Evolutionary conservation across 768 basidiomycete genomes (phyloP), one percentile per base, ranked within the genome.

Genomic region (Phylloporus arenicola): DNA sequence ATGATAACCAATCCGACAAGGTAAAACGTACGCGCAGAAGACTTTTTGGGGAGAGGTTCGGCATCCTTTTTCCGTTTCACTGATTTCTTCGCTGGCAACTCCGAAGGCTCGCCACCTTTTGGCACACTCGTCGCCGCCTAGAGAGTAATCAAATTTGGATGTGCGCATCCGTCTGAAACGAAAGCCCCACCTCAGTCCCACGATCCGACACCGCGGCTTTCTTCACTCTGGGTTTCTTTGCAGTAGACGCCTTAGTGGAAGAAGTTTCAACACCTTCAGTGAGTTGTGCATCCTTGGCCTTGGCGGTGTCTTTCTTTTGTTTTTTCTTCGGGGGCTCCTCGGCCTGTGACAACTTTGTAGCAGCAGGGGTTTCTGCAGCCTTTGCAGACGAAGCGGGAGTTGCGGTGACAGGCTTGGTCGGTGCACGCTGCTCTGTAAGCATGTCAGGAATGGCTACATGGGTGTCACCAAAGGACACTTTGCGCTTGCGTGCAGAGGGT

Each of bases 401-500:
- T 2, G 3, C 35, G 43, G 27, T 3, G 1, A 17, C 8, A 43
- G 43, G 53, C 54, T 50, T 62, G 54, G 48, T 57, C 51, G 9
- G 16, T 13, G 20, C 13, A 0, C n/a, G 51, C 10, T 27, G 50
- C 45, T 43, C 47, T 11, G 40, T 25, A 19, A 20, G 34, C 17
- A 50, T 39, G 10, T 49, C 40, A 17, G 37, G 6, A 16, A 27
- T 20, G 1, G 22, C 30, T 19, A 16, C 3, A 20, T 33, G 6
- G 10, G 38, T 22, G 3, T 29, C 34, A n/a, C 30, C 41, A 22
- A 57, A 54, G 3, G 57, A 57, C 38, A 52, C 51, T 51, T 57
- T 70, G 33, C 60, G 68, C 52, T 65, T 72, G 58, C 61, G 64
- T 47, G 47, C 46, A 7, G 48, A 22, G 14, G 54, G 34, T 0